Base-by-base conservation (phyloP, 2,329 filamentous ascomycete genomes). In the Paraphaeosphaeria sporulosa region DNA sequence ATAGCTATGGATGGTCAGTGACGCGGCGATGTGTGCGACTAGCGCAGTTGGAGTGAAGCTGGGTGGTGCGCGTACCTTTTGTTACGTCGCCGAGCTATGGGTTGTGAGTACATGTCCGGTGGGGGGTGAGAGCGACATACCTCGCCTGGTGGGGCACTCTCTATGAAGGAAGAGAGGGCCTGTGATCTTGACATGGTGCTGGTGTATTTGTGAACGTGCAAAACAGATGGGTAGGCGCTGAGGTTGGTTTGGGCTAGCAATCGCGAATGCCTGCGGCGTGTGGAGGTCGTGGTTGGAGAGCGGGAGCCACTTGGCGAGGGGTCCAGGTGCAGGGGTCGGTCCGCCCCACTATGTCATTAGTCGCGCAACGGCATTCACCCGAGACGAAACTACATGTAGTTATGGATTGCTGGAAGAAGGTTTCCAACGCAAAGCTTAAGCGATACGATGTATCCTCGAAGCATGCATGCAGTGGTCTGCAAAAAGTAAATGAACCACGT, bases 121-220 rank as follows among this genome's bases (percentile, higher is more conserved):
- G 52, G 64, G 62, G 47, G 44, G 53, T 52, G 19, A 13, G 48
- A 64, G 61, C 64, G 63, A 78, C 81, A 71, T 87, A 97, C 94
- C 90, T 99, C 95, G 84, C 95, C 95, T 23, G 95, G 95, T 50
- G 95, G 95, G 72, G 95, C 93, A 75, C 93, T 92, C 82, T 96
- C 90, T 67, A 99, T 90, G 79, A 98, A 99, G 54, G 93, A 90
- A 68, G 93, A 76, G 52, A 84, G 76, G 23, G 80, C 80, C 59
- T 71, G 66, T 53, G 71, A 66, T 63, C 75, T 76, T 50, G 78
- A 77, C 71, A 78, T 72, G 60, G 58, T 74, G 51, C n/a, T 60
- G 10, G 50, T 21, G 0, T 27, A 27, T 30, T 27, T 19, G 19
- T 55, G 43, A 15, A 47, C 48, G 40, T 19, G 19, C 30, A 23